These are phyloP conservation scores for Pyrenophora teres DNA, from an alignment of 2,329 filamentous ascomycete genomes.

Conservation along the genomic window DNA sequence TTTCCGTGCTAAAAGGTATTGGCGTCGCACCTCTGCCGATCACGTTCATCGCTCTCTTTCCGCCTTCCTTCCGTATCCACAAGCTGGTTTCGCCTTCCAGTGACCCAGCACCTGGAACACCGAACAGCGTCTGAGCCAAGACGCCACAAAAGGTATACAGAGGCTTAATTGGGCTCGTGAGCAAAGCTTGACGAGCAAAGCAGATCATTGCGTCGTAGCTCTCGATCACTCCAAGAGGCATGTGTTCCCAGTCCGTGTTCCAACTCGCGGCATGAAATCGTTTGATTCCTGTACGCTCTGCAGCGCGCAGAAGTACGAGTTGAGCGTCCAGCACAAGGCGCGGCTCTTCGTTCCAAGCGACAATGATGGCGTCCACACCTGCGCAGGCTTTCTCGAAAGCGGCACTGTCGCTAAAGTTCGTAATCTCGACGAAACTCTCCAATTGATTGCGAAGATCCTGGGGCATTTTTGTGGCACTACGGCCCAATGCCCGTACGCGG, in stretches of 20 bases:
- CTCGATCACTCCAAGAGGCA: slow-evolving; percentile 13
- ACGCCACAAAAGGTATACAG: slow-evolving; percentile 14
- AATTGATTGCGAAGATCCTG: neutral
- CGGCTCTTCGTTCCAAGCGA: slow-evolving; percentile 14
- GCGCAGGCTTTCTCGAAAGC: slow-evolving; percentile 17
- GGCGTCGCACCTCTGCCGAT: neutral
- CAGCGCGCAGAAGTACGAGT: slow-evolving; percentile 22
- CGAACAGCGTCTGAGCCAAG: slow-evolving; percentile 11
- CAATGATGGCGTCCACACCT: slow-evolving; percentile 24
- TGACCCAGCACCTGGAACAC: neutral
- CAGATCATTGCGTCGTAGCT: slow-evolving; percentile 18
- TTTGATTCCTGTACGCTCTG: slow-evolving; percentile 21
- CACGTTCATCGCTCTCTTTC: slow-evolving; percentile 1
- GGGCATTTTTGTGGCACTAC: slow-evolving; percentile 28
- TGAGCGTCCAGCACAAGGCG: slow-evolving; percentile 21
- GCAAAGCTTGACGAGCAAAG: slow-evolving; percentile 10
- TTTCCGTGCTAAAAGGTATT: slow-evolving; percentile 2
- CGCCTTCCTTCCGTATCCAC: slow-evolving; percentile 1
- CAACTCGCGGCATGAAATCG: slow-evolving; percentile 18
- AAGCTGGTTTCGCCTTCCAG: slow-evolving; percentile 1
- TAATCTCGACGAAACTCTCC: neutral
- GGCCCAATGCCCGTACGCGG: slow-evolving; percentile 40
- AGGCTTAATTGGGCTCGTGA: slow-evolving; percentile 14
- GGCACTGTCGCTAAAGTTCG: neutral
- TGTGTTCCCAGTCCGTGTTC: slow-evolving; percentile 21